Percentiles rank a stretch among this genome's conserved stretches.
These are phyloP conservation scores for Fusarium continuum DNA, from an alignment of 2,329 filamentous ascomycete species.

Conservation along the genomic window DNA sequence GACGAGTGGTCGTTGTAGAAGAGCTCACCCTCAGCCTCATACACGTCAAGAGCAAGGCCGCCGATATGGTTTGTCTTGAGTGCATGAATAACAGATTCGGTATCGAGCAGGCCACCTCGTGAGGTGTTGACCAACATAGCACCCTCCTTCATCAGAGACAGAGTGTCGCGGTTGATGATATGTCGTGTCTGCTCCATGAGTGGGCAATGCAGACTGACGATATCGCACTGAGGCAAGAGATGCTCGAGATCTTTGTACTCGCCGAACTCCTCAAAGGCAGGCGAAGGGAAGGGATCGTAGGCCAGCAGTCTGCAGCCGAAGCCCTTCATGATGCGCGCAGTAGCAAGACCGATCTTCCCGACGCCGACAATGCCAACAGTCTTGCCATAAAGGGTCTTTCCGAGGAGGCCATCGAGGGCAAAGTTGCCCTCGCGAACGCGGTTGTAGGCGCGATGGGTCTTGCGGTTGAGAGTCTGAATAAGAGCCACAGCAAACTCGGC, in stretches of 20 bases:
- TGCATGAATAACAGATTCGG: conserved; percentile 65
- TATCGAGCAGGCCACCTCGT: conserved; percentile 71
- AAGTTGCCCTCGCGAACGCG: conserved; percentile 76
- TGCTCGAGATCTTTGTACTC: conserved; percentile 63
- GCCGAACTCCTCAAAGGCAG: conserved; percentile 60
- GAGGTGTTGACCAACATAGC: conserved; percentile 74
- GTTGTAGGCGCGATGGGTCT: conserved; percentile 74
- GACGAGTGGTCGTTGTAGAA: conserved; percentile 73
- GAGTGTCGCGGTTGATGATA: conserved; percentile 64
- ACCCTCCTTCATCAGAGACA: conserved; percentile 65
- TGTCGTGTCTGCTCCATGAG: conserved; percentile 67
- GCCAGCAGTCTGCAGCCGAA: conserved; percentile 72
- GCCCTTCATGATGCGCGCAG: conserved; percentile 69
- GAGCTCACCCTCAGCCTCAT: conserved; percentile 69
- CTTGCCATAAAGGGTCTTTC: conserved; percentile 68
- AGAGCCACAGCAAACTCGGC: conserved; percentile 75
- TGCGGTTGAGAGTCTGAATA: conserved; percentile 72
- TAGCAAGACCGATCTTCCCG: conserved; percentile 70
- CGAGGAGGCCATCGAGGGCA: conserved; percentile 69
- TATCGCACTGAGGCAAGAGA: conserved; percentile 65
- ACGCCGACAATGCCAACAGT: conserved; percentile 73
- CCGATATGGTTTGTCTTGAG: conserved; percentile 69
- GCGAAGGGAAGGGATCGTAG: conserved; percentile 64
- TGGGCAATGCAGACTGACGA: conserved; percentile 73
- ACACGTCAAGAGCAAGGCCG: conserved; percentile 73